A percentile compares a stretch with the other conserved stretches of the same genome.
phyloP scores from a whole-genome alignment of 148 eudicot genomes.

The Nyssa sinensis region DNA sequence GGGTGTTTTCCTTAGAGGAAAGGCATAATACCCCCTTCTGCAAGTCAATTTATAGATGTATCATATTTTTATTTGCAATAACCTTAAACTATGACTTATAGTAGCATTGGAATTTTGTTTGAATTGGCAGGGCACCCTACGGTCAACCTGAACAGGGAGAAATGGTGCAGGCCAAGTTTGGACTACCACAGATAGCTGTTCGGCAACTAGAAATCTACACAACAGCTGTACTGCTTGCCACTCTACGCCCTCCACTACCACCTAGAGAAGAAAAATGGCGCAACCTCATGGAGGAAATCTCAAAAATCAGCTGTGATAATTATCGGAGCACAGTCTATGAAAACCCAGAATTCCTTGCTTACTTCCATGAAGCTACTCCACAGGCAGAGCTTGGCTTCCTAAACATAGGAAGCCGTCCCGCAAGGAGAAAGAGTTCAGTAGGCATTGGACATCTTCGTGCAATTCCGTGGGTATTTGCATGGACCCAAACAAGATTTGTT shows the following conservation, averaged over 20 bases:
- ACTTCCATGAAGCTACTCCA: slow-evolving; percentile 94
- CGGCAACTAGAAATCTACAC: slow-evolving; percentile 82
- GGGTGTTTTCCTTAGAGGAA: no score
- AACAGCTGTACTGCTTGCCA: slow-evolving; percentile 84
- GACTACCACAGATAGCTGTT: slow-evolving; percentile 75
- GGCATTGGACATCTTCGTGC: slow-evolving; percentile 78
- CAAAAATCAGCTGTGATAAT: slow-evolving; percentile 59
- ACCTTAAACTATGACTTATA: not conserved
- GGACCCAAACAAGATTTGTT: slow-evolving; percentile 90
- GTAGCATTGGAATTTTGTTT: slow-evolving; percentile 3
- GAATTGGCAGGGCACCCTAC: slow-evolving; percentile 64
- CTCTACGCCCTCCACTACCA: slow-evolving; percentile 74
- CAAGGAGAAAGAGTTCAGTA: slow-evolving; percentile 59
- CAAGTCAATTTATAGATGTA: not conserved
- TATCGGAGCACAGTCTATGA: slow-evolving; percentile 77
- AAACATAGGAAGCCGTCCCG: slow-evolving; percentile 89
- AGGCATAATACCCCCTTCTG: no score
- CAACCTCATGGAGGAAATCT: slow-evolving; percentile 75
- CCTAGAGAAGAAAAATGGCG: slow-evolving; percentile 89
- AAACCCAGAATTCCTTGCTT: slow-evolving; percentile 76
- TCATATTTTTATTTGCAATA: not conserved
- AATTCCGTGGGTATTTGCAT: slow-evolving; percentile 92
- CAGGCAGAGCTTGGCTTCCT: slow-evolving; percentile 83
- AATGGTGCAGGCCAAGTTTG: slow-evolving; percentile 96
- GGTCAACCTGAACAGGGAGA: slow-evolving; percentile 96